phyloP scores from a whole-genome alignment of 805 yeast species.

The Cyberlindnera mississippiensis region DNA sequence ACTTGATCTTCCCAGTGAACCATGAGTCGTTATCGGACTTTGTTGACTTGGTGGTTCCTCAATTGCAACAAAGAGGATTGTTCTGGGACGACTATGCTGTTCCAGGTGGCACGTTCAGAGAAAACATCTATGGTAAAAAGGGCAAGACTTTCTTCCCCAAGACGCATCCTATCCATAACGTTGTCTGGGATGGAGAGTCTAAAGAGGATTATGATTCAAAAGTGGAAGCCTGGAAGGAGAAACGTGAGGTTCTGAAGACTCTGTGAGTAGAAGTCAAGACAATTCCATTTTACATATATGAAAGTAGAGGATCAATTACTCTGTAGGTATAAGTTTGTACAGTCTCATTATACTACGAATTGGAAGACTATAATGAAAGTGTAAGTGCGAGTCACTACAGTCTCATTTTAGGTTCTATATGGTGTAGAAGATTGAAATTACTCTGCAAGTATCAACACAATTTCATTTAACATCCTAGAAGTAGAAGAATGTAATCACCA shows the following conservation, averaged over 20 bases:
- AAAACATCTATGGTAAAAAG: constrained; percentile 31
- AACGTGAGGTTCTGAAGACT: constrained; percentile 2
- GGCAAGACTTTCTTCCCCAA: constrained; percentile 19
- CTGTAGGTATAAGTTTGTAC: too few species aligned
- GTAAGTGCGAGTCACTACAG: too few species aligned
- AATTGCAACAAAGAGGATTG: constrained; percentile 32
- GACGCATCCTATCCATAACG: constrained; percentile 22
- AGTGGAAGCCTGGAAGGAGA: constrained; percentile 1
- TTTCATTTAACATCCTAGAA: too few species aligned
- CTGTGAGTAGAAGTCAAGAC: too few species aligned
- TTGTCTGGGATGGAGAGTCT: constrained; percentile 15
- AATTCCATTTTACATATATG: too few species aligned
- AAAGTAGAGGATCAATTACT: too few species aligned
- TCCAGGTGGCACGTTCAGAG: constrained; percentile 36
- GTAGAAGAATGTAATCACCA: too few species aligned
- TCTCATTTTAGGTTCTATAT: too few species aligned
- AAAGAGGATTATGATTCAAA: constrained; percentile 23
- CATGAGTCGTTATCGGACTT: constrained; percentile 37
- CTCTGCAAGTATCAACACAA: too few species aligned
- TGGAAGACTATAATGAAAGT: too few species aligned
- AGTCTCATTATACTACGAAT: too few species aligned
- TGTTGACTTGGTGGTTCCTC: constrained; percentile 36
- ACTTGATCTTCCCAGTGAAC: constrained; percentile 34
- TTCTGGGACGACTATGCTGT: constrained; percentile 36
- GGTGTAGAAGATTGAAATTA: too few species aligned